Conservation (phyloP, 345 rosid genomes). For the Euphorbia tirucalli region DNA sequence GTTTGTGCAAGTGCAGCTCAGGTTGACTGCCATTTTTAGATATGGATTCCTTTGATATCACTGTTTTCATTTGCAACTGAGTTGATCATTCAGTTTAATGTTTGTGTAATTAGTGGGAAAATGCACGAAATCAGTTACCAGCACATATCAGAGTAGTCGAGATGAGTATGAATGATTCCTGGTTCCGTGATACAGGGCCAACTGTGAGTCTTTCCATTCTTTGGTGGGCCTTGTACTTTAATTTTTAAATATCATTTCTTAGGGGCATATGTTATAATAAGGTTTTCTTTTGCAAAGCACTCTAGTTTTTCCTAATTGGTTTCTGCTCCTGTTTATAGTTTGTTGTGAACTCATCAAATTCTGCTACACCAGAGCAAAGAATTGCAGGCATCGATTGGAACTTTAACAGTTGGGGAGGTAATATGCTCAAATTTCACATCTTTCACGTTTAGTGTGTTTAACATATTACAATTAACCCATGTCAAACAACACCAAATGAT, state of each 20-base stretch:
- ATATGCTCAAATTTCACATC: slow-evolving; percentile 3
- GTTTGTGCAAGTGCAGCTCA: slow-evolving; percentile 86
- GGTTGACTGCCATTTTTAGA: slow-evolving; percentile 40
- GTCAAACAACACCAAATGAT: neutral
- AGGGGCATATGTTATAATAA: too few species aligned
- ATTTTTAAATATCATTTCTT: neutral
- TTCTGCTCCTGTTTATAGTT: slow-evolving; percentile 39
- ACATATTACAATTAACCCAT: neutral
- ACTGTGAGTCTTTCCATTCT: slow-evolving; percentile 53
- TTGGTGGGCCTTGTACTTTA: neutral
- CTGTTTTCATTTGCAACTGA: slow-evolving; percentile 11
- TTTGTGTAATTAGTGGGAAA: slow-evolving; percentile 59
- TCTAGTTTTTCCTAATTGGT: neutral
- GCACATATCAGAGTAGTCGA: slow-evolving; percentile 71
- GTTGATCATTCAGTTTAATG: slow-evolving; percentile 3
- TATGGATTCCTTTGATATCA: slow-evolving; percentile 7
- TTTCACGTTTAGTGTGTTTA: neutral
- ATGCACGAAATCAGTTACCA: slow-evolving; percentile 75
- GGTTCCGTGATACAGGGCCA: slow-evolving; percentile 97
- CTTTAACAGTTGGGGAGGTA: slow-evolving; percentile 93
- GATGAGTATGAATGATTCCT: slow-evolving; percentile 93
- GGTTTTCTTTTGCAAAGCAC: neutral
- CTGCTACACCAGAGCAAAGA: slow-evolving; percentile 33
- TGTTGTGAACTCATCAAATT: slow-evolving; percentile 38
- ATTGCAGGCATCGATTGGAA: slow-evolving; percentile 90